Conservation (phyloP, 345 rosid species). For the Microcos paniculata region DNA sequence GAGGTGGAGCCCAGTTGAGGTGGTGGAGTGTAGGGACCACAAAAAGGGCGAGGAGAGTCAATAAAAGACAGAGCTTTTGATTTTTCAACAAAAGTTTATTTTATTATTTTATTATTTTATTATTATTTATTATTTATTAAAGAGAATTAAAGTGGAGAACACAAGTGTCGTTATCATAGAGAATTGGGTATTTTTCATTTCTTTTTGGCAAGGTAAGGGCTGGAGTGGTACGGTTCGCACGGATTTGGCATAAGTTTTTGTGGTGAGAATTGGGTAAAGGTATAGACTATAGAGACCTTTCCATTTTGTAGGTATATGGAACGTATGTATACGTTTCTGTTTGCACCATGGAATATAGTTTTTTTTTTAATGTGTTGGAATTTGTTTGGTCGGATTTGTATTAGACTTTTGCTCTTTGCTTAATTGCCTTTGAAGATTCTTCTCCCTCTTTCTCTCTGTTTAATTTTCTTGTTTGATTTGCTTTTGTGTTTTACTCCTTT, state of each 20-base stretch:
- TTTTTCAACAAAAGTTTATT: not conserved
- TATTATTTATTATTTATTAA: not conserved
- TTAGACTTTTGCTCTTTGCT: not conserved
- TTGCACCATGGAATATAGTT: not conserved
- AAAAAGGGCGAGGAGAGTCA: constrained; percentile 20
- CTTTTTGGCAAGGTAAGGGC: no score
- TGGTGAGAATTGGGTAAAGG: no score
- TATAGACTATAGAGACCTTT: no score
- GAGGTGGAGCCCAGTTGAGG: constrained; percentile 8
- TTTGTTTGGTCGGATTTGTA: not conserved
- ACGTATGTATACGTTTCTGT: not conserved
- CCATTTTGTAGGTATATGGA: not conserved
- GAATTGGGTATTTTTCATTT: not conserved
- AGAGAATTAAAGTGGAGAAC: constrained; percentile 7
- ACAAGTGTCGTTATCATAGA: constrained; percentile 34
- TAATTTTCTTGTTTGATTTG: not conserved
- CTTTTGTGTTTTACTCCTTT: not conserved
- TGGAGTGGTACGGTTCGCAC: constrained; percentile 15
- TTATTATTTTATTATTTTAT: no score
- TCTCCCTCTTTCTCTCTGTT: not conserved
- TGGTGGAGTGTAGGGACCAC: constrained; percentile 19
- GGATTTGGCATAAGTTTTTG: not conserved
- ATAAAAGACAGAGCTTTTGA: constrained; percentile 11
- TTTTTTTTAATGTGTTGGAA: not conserved
- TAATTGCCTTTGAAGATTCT: not conserved